Percentiles rank a stretch among this genome's conserved stretches.
phyloP scores from a whole-genome alignment of 495 filamentous ascomycete species.

The Penicillium mononematosum region DNA sequence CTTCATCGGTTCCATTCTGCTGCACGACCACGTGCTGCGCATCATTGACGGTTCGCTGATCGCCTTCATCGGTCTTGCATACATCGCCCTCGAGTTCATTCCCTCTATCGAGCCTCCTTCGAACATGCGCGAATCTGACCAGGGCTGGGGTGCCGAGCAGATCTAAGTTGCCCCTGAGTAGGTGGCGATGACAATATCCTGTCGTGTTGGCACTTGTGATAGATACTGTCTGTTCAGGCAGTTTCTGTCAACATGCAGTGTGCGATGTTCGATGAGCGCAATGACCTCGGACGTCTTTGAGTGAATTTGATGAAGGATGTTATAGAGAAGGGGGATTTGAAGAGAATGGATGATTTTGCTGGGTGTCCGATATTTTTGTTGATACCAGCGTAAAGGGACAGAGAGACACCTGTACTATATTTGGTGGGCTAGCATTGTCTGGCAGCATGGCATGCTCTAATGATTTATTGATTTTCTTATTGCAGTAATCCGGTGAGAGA shows the following conservation, averaged over 20 bases:
- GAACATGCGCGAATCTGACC: slow-evolving; percentile 93
- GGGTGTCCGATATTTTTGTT: slow-evolving; percentile 7
- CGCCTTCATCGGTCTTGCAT: slow-evolving; percentile 72
- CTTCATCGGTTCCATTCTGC: slow-evolving; percentile 83
- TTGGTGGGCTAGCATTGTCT: slow-evolving; percentile 3
- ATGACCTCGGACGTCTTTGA: neutral
- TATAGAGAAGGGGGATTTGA: neutral
- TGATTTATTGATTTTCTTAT: slow-evolving; percentile 8
- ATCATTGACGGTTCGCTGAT: slow-evolving; percentile 69
- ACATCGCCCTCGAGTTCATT: slow-evolving; percentile 85
- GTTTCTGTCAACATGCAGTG: neutral
- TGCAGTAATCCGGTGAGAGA: neutral
- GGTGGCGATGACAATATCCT: slow-evolving; percentile 6
- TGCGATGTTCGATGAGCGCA: neutral
- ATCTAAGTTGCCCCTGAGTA: slow-evolving; percentile 51
- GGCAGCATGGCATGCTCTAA: slow-evolving; percentile 10
- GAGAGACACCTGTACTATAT: slow-evolving; percentile 20
- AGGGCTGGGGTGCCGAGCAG: slow-evolving; percentile 89
- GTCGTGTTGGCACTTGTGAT: neutral
- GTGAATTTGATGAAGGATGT: neutral
- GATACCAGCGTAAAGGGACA: slow-evolving; percentile 1
- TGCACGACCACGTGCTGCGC: slow-evolving; percentile 57
- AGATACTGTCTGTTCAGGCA: neutral
- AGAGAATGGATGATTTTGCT: neutral
- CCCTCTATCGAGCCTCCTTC: slow-evolving; percentile 95